A percentile compares a stretch with the other conserved stretches of the same genome.
Evolutionary conservation across 352 stramenopile species (phyloP).

Genomic region (Albugo laibachii): DNA sequence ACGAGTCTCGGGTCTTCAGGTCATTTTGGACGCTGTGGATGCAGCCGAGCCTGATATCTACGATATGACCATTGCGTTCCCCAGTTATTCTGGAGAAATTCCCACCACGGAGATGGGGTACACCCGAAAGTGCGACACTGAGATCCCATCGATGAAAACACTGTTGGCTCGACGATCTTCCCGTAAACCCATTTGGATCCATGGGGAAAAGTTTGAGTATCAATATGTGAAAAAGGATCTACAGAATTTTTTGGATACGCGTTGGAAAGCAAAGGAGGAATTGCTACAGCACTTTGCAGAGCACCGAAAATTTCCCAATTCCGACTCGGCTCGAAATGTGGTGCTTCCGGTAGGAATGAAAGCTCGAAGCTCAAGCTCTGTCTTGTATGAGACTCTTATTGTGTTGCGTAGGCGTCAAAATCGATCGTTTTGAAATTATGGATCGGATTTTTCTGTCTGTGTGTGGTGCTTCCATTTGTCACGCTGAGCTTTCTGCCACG

Average conservation of each 20-base stretch:
- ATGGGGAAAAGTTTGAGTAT: constrained; percentile 34
- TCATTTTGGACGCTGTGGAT: constrained; percentile 76
- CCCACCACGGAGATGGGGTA: constrained; percentile 83
- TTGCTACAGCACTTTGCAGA: constrained; percentile 55
- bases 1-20: constrained; percentile 82
- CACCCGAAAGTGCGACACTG: constrained; percentile 48
- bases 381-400: background rate
- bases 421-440: constrained; percentile 48
- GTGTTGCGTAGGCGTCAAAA: constrained; percentile 24
- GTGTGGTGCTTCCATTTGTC: constrained; percentile 43
- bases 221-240: constrained; percentile 29
- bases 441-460: constrained; percentile 38
- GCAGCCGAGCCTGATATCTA: constrained; percentile 83
- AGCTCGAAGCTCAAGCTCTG: background rate
- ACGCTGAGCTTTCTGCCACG: constrained; percentile 64
- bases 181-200: constrained; percentile 13
- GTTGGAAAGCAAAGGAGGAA: constrained; percentile 61
- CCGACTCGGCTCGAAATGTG: background rate
- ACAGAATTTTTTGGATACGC: constrained; percentile 37
- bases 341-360: constrained; percentile 4
- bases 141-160: constrained; percentile 68
- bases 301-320: constrained; percentile 26
- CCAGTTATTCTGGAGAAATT: constrained; percentile 64
- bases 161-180: constrained; percentile 30
- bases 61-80: constrained; percentile 83